These are phyloP conservation scores for Zymoseptoria passerinii DNA, from an alignment of 2,329 filamentous ascomycete species.

Conservation along the genomic window DNA sequence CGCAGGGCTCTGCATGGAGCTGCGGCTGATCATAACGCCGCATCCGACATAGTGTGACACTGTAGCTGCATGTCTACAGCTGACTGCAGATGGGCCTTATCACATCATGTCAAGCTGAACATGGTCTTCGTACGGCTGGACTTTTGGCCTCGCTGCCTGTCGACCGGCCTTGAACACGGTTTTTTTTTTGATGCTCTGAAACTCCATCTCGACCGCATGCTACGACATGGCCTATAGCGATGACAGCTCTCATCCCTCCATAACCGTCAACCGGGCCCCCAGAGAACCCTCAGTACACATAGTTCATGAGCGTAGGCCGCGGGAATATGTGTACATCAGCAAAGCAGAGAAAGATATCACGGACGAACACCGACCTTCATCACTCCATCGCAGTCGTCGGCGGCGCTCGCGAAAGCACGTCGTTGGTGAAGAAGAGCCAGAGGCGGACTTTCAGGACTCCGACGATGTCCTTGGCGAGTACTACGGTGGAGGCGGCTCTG, in stretches of 20 bases:
- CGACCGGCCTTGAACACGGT: too few relatives aligned
- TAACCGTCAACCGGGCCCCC: too few relatives aligned
- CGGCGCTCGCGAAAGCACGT: not conserved
- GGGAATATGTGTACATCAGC: not conserved
- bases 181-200: too few relatives aligned
- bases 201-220: too few relatives aligned
- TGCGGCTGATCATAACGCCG: not conserved
- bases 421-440: not conserved
- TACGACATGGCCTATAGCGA: not conserved
- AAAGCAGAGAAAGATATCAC: not conserved
- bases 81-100: not conserved
- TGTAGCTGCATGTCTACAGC: not conserved
- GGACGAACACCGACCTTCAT: not conserved
- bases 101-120: not conserved
- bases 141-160: too few relatives aligned
- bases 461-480: conserved; percentile 11
- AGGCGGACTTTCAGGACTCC: conserved; percentile 4
- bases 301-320: not conserved
- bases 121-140: too few relatives aligned
- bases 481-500: conserved; percentile 2
- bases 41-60: not conserved
- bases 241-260: not conserved
- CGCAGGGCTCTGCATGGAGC: not conserved
- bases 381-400: not conserved
- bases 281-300: not conserved